phyloP scores from a whole-genome alignment of 305 asterid species.

The Salvia sclarea region DNA sequence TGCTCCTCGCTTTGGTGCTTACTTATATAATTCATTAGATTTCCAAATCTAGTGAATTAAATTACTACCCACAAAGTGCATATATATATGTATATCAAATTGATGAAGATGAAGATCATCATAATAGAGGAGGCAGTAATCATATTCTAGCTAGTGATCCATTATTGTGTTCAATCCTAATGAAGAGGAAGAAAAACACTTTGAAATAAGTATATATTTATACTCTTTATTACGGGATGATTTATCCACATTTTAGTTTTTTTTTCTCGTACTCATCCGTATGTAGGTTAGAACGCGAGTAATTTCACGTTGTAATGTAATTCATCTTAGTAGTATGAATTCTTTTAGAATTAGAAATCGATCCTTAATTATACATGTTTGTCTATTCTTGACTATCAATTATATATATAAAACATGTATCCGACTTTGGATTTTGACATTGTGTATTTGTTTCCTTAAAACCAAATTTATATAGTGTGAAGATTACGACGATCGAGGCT shows the following conservation, averaged over 20 bases:
- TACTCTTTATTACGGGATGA: conserved; percentile 8
- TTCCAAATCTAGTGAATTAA: conserved; percentile 8
- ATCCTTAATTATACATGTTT: neutral
- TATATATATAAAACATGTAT: neutral
- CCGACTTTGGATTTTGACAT: neutral
- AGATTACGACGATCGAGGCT: neutral
- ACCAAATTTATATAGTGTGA: neutral
- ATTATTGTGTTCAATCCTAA: conserved; percentile 7
- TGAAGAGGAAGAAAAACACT: neutral
- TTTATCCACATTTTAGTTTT: neutral
- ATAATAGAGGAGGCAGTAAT: conserved; percentile 12
- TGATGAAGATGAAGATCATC: neutral
- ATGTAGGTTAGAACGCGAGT: no score
- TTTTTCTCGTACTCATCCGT: no score
- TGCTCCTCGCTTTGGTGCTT: conserved; percentile 75
- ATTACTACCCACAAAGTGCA: neutral
- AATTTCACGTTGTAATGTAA: neutral
- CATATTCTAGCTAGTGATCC: neutral
- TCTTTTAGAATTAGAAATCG: neutral
- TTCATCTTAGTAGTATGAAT: neutral
- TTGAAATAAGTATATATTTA: neutral
- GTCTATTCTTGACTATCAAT: neutral
- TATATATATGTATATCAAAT: neutral
- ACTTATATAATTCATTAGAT: conserved; percentile 70
- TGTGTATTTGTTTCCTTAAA: neutral